Evolutionary conservation across 352 stramenopile genomes (phyloP).

Genomic region (Pythium scleroteichum): DNA sequence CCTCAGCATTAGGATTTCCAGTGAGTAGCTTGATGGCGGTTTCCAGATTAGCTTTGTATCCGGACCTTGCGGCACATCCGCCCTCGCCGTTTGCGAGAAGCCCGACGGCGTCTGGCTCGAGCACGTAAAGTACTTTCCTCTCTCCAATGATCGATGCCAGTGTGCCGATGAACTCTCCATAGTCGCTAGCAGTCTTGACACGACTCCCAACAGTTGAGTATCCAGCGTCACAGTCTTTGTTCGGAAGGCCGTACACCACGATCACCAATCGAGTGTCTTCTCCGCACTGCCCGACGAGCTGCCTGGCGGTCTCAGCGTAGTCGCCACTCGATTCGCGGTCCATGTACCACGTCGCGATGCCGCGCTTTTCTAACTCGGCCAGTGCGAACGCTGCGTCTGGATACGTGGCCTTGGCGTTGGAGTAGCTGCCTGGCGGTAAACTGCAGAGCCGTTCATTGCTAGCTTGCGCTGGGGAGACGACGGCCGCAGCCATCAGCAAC

Average conservation of each 20-base stretch:
- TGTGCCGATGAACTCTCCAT: conserved; percentile 44
- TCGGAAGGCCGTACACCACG: conserved; percentile 71
- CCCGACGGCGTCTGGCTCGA: conserved; percentile 64
- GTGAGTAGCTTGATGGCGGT: conserved; percentile 42
- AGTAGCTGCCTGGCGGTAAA: conserved; percentile 36
- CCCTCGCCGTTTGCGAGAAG: conserved; percentile 40
- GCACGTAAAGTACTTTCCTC: conserved; percentile 66
- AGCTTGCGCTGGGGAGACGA: not conserved
- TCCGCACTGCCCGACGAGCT: conserved; percentile 37
- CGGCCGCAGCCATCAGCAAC: not conserved
- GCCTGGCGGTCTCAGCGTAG: conserved; percentile 37
- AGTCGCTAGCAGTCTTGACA: conserved; percentile 42
- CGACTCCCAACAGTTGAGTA: conserved; percentile 38
- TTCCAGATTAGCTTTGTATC: conserved; percentile 55
- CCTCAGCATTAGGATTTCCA: conserved; percentile 49
- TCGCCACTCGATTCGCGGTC: conserved; percentile 38
- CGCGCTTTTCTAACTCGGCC: conserved; percentile 51
- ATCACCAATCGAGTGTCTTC: conserved; percentile 49
- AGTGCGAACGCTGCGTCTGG: conserved; percentile 53
- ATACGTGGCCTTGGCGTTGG: conserved; percentile 44
- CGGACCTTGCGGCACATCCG: conserved; percentile 39
- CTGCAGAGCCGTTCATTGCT: conserved; percentile 50
- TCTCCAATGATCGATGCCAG: conserved; percentile 44
- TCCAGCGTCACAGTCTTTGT: conserved; percentile 65
- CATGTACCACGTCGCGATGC: conserved; percentile 59